Evolutionary conservation across 768 basidiomycete genomes (phyloP).

Genomic region (Mrakia gelida): DNA sequence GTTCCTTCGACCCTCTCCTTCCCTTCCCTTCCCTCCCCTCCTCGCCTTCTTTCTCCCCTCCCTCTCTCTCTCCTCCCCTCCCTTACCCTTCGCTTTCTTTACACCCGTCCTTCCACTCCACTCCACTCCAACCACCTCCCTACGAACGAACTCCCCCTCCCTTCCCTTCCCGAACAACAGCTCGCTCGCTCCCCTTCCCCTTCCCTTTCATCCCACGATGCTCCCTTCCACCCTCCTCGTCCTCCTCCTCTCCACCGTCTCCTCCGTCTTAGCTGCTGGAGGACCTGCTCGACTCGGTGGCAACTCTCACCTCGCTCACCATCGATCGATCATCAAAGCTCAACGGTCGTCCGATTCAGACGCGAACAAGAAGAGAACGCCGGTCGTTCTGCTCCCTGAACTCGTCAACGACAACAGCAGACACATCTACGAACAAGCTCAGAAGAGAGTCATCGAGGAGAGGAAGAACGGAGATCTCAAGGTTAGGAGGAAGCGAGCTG

Average conservation of each 20-base stretch:
- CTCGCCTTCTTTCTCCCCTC: not conserved
- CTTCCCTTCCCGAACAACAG: not conserved
- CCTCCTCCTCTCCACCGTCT: conserved; percentile 12
- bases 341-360: not conserved
- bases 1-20: not conserved
- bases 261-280: not conserved
- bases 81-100: not conserved
- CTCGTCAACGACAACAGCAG: not conserved
- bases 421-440: not conserved
- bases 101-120: not conserved
- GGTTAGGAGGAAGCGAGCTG: not conserved
- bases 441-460: not conserved
- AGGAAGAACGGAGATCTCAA: too few species aligned
- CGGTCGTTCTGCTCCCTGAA: not conserved
- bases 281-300: not conserved
- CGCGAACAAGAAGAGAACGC: too few species aligned
- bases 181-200: not conserved
- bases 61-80: not conserved
- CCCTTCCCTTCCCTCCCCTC: not conserved
- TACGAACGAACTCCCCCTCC: not conserved
- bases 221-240: conserved; percentile 13
- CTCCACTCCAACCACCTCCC: not conserved
- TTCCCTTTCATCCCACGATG: not conserved
- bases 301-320: not conserved
- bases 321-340: not conserved